phyloP scores from a whole-genome alignment of 2,329 filamentous ascomycete species.

The Blastomyces gilchristii region DNA sequence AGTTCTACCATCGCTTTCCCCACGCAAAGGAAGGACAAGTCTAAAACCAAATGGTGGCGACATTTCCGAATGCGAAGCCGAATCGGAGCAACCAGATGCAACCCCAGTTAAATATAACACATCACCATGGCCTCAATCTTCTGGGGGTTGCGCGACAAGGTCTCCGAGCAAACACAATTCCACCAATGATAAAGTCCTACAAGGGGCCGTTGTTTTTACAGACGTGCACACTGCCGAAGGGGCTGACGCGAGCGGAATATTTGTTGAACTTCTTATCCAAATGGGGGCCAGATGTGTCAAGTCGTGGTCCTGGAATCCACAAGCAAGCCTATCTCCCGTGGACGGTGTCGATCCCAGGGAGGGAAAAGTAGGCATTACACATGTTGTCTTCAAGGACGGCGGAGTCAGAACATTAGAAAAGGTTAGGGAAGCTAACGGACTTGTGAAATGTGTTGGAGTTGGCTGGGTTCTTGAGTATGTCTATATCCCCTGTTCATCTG shows the following conservation, averaged over 20 bases:
- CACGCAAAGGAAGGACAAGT: slow-evolving; percentile 15
- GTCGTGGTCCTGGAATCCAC: slow-evolving; percentile 64
- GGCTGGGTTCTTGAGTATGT: slow-evolving; percentile 82
- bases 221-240: slow-evolving; percentile 78
- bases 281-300: slow-evolving; percentile 75
- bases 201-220: slow-evolving; percentile 67
- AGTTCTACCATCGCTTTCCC: slow-evolving; percentile 19
- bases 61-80: slow-evolving; percentile 9
- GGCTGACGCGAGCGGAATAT: slow-evolving; percentile 68
- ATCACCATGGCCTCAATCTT: slow-evolving; percentile 8
- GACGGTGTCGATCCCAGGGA: slow-evolving; percentile 26
- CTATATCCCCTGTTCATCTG: not conserved
- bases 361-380: slow-evolving; percentile 63
- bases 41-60: not conserved
- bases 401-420: slow-evolving; percentile 66
- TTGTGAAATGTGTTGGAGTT: slow-evolving; percentile 77
- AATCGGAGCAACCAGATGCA: slow-evolving; percentile 6
- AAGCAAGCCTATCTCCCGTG: slow-evolving; percentile 30
- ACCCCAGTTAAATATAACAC: not conserved
- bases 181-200: slow-evolving; percentile 40
- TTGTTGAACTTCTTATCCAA: slow-evolving; percentile 64
- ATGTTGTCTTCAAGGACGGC: slow-evolving; percentile 85
- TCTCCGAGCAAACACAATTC: slow-evolving; percentile 21
- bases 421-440: slow-evolving; percentile 58
- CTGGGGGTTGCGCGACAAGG: slow-evolving; percentile 20